Evolutionary conservation across 2,329 filamentous ascomycete species (phyloP).

Genomic region (Arthrinium phaeospermum): DNA sequence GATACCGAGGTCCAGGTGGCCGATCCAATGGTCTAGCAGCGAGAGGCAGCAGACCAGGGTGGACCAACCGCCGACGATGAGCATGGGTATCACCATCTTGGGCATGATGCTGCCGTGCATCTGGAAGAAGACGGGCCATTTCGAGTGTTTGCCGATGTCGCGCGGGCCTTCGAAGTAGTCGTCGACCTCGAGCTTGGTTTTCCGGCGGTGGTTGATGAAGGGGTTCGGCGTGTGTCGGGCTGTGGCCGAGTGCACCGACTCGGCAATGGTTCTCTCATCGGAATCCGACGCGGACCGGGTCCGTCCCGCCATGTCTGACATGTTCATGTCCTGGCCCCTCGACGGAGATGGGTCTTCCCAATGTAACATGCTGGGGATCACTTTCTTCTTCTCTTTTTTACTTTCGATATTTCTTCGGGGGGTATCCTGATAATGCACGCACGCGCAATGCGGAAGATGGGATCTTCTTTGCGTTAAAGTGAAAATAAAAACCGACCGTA

Average conservation of each 20-base stretch:
- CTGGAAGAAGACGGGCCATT: slow-evolving; percentile 78
- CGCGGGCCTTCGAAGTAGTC: slow-evolving; percentile 24
- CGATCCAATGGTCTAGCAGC: slow-evolving; percentile 41
- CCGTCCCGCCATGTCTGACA: not conserved
- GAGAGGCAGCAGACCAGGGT: slow-evolving; percentile 67
- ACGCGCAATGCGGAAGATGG: not conserved
- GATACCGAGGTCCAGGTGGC: slow-evolving; percentile 54
- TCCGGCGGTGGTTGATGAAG: not conserved
- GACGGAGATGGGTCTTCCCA: not conserved
- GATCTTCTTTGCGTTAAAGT: not conserved
- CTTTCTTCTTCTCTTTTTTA: not conserved
- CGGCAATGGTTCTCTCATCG: not conserved
- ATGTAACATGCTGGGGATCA: not conserved
- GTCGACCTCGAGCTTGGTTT: not conserved
- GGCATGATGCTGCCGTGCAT: slow-evolving; percentile 77
- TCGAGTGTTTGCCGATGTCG: slow-evolving; percentile 64
- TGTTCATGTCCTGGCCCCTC: not conserved
- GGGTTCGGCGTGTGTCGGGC: not conserved
- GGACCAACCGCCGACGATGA: slow-evolving; percentile 69
- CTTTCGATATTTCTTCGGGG: not conserved
- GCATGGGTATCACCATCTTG: slow-evolving; percentile 74
- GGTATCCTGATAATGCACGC: not conserved
- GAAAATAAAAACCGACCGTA: not conserved
- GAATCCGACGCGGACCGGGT: not conserved
- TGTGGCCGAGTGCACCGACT: not conserved